A percentile compares a stretch with the other conserved stretches of the same genome.
Conservation (phyloP, 176 grass and related monocot genomes). For the Cenchrus americanus region DNA sequence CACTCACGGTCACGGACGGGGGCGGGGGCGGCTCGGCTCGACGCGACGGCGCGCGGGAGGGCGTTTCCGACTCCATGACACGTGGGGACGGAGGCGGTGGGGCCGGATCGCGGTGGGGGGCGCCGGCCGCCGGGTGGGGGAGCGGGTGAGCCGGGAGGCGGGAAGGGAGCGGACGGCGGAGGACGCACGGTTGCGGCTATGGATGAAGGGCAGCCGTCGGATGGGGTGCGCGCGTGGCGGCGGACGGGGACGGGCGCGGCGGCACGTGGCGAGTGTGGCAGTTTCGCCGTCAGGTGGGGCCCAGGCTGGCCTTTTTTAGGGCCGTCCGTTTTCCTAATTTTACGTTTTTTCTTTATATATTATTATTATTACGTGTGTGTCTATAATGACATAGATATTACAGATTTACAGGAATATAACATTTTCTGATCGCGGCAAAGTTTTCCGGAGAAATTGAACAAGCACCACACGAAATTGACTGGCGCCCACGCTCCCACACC, state of each 20-base stretch:
- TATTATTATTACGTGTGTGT: no score
- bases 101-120: neutral
- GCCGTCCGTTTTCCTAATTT: neutral
- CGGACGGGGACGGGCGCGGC: neutral
- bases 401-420: neutral
- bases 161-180: slow-evolving; percentile 1
- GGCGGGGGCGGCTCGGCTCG: neutral
- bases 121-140: accelerated
- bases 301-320: no score
- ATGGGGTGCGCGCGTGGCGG: slow-evolving; percentile 12
- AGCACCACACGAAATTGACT: neutral
- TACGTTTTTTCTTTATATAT: no score
- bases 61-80: neutral
- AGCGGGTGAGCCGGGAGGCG: neutral
- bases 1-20: neutral
- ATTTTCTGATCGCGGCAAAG: neutral
- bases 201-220: slow-evolving; percentile 2
- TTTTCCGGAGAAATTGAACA: neutral
- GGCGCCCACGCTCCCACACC: neutral
- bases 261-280: neutral
- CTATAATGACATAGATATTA: no score
- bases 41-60: neutral
- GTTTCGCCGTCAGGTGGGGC: neutral
- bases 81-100: accelerated
- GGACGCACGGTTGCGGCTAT: slow-evolving; percentile 15